A percentile compares a stretch with the other conserved stretches of the same genome.
Conservation (phyloP, 495 filamentous ascomycete species). For the Lichenothelia convexa region DNA sequence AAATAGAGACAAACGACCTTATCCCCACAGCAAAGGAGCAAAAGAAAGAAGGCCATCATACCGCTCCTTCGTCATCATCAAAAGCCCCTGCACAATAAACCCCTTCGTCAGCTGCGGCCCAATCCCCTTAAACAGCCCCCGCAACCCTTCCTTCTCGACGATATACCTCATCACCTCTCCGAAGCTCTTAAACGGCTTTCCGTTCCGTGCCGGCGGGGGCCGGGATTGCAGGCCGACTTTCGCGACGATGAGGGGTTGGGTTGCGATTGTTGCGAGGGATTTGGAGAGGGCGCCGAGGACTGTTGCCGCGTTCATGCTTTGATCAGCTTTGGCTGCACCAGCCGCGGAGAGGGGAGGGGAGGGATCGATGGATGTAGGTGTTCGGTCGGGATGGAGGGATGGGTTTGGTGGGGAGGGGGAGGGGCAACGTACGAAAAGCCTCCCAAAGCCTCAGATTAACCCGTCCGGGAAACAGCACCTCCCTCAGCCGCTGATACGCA, state of each 20-base stretch:
- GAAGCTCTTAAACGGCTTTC: constrained; percentile 90
- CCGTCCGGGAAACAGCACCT: constrained; percentile 60
- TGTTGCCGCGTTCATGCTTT: constrained; percentile 16
- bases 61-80: constrained; percentile 99
- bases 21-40: background rate
- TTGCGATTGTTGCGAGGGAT: constrained; percentile 74
- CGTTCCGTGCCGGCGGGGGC: constrained; percentile 63
- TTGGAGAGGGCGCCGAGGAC: constrained; percentile 91
- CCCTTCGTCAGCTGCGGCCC: constrained; percentile 88
- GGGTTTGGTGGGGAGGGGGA: too few species aligned
- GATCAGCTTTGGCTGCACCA: background rate
- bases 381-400: too few species aligned
- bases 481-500: constrained; percentile 80
- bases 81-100: constrained; percentile 75
- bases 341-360: background rate
- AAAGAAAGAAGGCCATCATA: too few species aligned
- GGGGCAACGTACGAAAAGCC: constrained; percentile 63
- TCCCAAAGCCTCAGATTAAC: constrained; percentile 64
- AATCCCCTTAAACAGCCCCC: constrained; percentile 89
- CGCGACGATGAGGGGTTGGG: constrained; percentile 92
- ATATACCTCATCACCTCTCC: constrained; percentile 90
- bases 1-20: background rate
- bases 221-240: constrained; percentile 93
- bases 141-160: constrained; percentile 62
- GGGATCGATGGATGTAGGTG: too few species aligned